A percentile compares a stretch with the other conserved stretches of the same genome.
These are phyloP conservation scores for Phialophora macrospora DNA, from an alignment of 2,329 filamentous ascomycete species.

Conservation along the genomic window DNA sequence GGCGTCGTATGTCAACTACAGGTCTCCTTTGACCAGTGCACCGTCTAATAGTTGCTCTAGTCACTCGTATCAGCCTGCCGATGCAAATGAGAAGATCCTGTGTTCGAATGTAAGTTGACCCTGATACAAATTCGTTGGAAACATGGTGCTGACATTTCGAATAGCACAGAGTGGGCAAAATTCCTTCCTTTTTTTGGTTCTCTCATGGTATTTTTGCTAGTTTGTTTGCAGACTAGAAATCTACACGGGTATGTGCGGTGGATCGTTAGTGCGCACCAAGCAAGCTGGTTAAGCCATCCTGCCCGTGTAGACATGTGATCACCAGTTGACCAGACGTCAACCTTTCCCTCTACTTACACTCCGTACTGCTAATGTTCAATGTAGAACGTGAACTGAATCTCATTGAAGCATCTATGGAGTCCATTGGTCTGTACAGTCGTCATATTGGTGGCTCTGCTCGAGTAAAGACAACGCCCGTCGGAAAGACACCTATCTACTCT, in stretches of 20 bases:
- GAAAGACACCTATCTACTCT: background rate
- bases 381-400: background rate
- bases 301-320: too few relatives aligned
- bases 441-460: background rate
- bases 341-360: too few relatives aligned
- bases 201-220: background rate
- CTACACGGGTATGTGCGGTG: too few relatives aligned
- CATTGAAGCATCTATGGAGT: background rate
- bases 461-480: background rate
- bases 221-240: background rate
- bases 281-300: background rate
- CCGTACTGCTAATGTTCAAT: background rate
- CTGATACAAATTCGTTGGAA: too few relatives aligned
- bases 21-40: background rate
- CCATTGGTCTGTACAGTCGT: background rate
- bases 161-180: background rate
- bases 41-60: background rate
- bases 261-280: background rate
- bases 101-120: background rate
- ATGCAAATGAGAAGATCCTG: constrained; percentile 5
- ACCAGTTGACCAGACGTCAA: too few relatives aligned
- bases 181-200: background rate
- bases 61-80: constrained; percentile 36
- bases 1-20: constrained; percentile 26
- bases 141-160: too few relatives aligned